phyloP scores from a whole-genome alignment of 2,329 filamentous ascomycete genomes.

The Penicillium crustosum region DNA sequence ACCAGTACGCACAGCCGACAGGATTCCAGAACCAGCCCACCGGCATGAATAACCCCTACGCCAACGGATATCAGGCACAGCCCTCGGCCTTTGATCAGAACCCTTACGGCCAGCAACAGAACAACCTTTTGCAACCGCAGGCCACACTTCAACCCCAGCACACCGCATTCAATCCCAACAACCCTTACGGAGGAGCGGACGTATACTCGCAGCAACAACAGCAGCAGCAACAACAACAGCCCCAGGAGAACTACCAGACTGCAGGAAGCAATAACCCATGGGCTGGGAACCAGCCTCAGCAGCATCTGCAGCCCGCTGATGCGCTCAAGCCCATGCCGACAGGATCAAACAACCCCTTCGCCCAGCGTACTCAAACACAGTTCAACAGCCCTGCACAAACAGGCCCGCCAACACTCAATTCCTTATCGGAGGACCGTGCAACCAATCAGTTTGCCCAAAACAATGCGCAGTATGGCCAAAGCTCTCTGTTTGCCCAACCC shows the following conservation, averaged over 20 bases:
- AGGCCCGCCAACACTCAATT: constrained; percentile 52
- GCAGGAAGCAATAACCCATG: constrained; percentile 94
- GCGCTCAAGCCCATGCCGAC: constrained; percentile 79
- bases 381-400: constrained; percentile 46
- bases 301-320: constrained; percentile 56
- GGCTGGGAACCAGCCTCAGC: constrained; percentile 61
- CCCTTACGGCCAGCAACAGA: constrained; percentile 42
- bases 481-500: constrained; percentile 45
- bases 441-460: constrained; percentile 11
- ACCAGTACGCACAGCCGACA: constrained; percentile 73
- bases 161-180: constrained; percentile 57
- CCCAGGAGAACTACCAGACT: constrained; percentile 63
- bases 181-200: constrained; percentile 57
- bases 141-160: constrained; percentile 58
- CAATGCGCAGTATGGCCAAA: constrained; percentile 29
- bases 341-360: constrained; percentile 97
- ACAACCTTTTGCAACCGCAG: constrained; percentile 51
- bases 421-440: constrained; percentile 26
- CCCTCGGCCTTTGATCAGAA: constrained; percentile 67
- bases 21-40: constrained; percentile 64
- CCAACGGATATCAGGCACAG: constrained; percentile 66
- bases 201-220: constrained; percentile 45
- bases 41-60: constrained; percentile 68
- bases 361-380: constrained; percentile 62
- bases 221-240: constrained; percentile 47